Base-by-base conservation (phyloP, 2,329 filamentous ascomycete genomes). In the Xylaria sp. region DNA sequence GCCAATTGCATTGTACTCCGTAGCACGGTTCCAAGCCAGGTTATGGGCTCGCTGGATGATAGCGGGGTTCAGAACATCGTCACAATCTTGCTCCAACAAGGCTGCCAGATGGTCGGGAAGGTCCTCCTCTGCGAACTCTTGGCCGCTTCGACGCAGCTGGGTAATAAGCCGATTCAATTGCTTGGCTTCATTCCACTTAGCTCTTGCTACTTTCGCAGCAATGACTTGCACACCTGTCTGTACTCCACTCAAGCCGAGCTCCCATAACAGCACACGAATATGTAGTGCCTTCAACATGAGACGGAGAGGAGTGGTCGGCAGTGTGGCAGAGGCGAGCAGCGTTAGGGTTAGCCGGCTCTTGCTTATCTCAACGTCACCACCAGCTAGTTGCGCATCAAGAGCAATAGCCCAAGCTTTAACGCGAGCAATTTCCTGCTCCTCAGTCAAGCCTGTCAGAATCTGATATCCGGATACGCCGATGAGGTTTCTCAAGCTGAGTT, bases 331-430 rank as follows among this genome's bases (percentile, higher is more conserved):
- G 8, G 94, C 93, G 71, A 97, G 89, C 25, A 97, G 83, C 0
- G 94, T 97, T 52, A 97, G 82, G 0, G 94, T 86, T 33, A 97
- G 83, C 52, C 94, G 88, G 75, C 92, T 93, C 76, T 91, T 93
- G 81, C 90, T 96, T 69, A 97, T 91, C 75, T 96, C 92, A 8
- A 89, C 86, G 76, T 97, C 94, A 14, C 94, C 94, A 43, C 94
- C 94, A 9, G 92, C 92, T 19, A 98, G 84, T 75, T 97, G 94
- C 25, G 94, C 93, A 76, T 98, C 94, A 57, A 97, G 85, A 14
- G 94, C 94, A 71, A 97, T 97, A 35, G 90, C 86, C 94, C 94
- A 98, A 0, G 93, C 92, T 78, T 96, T 95, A 71, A 96, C 85
- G 28, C 94, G 87, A 6, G 92, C 94, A 54, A 85, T 87, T 75